phyloP scores from a whole-genome alignment of 306 rosid species.

The Cicer bijugum region DNA sequence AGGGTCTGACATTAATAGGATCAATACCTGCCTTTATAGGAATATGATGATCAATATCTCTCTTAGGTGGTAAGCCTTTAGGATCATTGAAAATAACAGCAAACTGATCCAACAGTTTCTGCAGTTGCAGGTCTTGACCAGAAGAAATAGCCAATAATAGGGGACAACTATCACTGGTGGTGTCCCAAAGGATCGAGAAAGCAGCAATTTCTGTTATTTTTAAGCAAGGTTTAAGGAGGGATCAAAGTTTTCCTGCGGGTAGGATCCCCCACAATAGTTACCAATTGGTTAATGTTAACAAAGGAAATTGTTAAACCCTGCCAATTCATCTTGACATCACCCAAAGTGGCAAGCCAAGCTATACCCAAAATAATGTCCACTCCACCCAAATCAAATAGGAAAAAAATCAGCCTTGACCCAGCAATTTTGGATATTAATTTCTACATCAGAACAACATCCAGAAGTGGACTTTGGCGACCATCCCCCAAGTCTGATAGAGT shows the following conservation, averaged over 20 bases:
- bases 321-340: neutral
- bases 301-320: neutral
- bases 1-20: neutral
- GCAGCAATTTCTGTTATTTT: neutral
- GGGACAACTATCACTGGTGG: too few relatives aligned
- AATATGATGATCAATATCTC: neutral
- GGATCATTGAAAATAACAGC: neutral
- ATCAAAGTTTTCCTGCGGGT: neutral
- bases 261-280: neutral
- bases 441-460: too few relatives aligned
- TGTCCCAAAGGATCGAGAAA: neutral
- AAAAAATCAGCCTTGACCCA: too few relatives aligned
- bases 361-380: neutral
- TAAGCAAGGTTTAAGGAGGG: neutral
- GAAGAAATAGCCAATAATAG: too few relatives aligned
- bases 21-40: neutral
- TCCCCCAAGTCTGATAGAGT: too few relatives aligned
- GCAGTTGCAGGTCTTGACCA: too few relatives aligned
- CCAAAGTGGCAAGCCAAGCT: neutral
- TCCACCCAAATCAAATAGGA: neutral
- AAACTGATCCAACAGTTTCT: too few relatives aligned
- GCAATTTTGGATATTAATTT: too few relatives aligned
- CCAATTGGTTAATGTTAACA: neutral
- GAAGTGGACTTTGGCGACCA: too few relatives aligned
- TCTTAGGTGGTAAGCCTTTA: neutral